phyloP scores from a whole-genome alignment of 2,329 filamentous ascomycete species.

The Pseudodiploospora longispora region DNA sequence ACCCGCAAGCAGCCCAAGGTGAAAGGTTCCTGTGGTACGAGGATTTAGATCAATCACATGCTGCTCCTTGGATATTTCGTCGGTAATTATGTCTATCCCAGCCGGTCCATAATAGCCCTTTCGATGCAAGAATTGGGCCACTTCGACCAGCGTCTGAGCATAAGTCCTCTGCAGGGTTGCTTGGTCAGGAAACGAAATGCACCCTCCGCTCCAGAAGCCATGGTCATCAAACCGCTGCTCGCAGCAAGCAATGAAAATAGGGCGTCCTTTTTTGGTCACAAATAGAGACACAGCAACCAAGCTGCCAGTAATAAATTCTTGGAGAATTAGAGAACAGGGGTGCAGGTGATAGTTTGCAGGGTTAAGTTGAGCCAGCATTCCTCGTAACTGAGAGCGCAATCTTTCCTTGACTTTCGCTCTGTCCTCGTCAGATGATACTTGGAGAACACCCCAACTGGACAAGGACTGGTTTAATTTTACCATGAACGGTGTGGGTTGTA shows the following conservation, averaged over 20 bases:
- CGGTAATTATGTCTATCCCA: slow-evolving; percentile 5
- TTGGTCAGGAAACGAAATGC: slow-evolving; percentile 1
- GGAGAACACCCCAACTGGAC: background rate
- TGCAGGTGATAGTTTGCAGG: slow-evolving; percentile 1
- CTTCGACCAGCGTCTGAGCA: background rate
- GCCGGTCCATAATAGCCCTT: slow-evolving; percentile 4
- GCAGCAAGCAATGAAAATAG: slow-evolving; percentile 3
- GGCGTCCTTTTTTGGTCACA: background rate
- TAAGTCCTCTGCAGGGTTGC: background rate
- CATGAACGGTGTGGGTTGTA: background rate
- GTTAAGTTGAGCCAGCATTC: slow-evolving; percentile 1
- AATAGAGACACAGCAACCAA: slow-evolving; percentile 3
- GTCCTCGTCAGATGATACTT: background rate
- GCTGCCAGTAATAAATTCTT: slow-evolving; percentile 3
- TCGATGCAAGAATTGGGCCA: slow-evolving; percentile 1
- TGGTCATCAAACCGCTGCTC: slow-evolving; percentile 1
- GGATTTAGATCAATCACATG: slow-evolving; percentile 6
- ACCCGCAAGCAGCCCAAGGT: slow-evolving; percentile 1
- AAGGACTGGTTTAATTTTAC: slow-evolving; percentile 3
- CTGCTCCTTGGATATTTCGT: background rate
- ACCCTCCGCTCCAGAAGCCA: slow-evolving; percentile 1
- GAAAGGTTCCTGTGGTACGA: slow-evolving; percentile 2
- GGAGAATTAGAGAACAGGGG: slow-evolving; percentile 3
- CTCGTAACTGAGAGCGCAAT: background rate
- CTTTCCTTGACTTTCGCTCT: background rate